These are phyloP conservation scores for Candida smagusa DNA, from an alignment of 1,139 yeast genomes.

Conservation along the genomic window DNA sequence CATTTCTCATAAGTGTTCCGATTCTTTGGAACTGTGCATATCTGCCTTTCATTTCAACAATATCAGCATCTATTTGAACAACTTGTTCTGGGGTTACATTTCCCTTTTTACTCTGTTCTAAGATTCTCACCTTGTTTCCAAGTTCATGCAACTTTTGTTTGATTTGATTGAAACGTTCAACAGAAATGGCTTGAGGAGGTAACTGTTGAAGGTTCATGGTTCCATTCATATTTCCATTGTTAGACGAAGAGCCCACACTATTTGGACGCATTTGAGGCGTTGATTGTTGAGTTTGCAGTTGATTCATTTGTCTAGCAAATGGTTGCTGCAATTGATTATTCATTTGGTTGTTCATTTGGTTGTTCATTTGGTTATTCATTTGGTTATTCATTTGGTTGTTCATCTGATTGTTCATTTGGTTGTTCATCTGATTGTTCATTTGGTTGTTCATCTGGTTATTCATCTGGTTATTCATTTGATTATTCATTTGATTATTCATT, in stretches of 20 bases:
- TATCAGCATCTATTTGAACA: constrained; percentile 33
- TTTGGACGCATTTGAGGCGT: constrained; percentile 10
- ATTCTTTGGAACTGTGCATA: constrained; percentile 37
- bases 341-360: constrained; percentile 6
- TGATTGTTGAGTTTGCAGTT: constrained; percentile 9
- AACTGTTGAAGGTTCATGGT: constrained; percentile 5
- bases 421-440: constrained; percentile 8
- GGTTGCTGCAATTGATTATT: constrained; percentile 9
- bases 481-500: constrained; percentile 11
- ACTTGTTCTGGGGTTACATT: constrained; percentile 29
- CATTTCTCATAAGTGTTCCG: constrained; percentile 38
- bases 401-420: constrained; percentile 10
- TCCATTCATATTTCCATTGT: constrained; percentile 1
- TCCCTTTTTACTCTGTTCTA: constrained; percentile 33
- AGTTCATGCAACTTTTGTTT: constrained; percentile 38
- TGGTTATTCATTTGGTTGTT: constrained; percentile 8
- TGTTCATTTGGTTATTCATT: constrained; percentile 5
- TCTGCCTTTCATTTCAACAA: constrained; percentile 33
- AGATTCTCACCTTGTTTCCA: constrained; percentile 35
- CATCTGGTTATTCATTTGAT: constrained; percentile 7
- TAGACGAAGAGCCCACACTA: background rate
- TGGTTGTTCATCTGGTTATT: constrained; percentile 6
- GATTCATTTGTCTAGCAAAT: constrained; percentile 5
- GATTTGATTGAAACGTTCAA: constrained; percentile 42
- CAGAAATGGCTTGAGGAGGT: constrained; percentile 32